Evolutionary conservation across 2,329 filamentous ascomycete genomes (phyloP).

Genomic region (Diaporthe amygdali): DNA sequence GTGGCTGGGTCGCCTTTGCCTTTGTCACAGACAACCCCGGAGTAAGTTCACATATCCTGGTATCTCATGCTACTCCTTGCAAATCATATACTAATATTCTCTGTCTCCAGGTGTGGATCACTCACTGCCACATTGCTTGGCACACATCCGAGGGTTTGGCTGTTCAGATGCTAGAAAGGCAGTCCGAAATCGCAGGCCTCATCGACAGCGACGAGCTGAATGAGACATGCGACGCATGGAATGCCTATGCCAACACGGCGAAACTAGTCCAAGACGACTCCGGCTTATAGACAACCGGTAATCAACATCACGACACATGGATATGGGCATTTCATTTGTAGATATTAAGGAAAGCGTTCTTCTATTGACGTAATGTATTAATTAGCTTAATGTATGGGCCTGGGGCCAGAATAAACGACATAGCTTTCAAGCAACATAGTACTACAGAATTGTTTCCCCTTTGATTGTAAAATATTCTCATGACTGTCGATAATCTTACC

Average conservation of each 20-base stretch:
- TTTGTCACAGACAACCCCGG: constrained; percentile 59
- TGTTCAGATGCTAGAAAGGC: constrained; percentile 40
- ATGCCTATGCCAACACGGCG: background rate
- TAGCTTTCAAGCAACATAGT: background rate
- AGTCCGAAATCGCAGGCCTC: constrained; percentile 27
- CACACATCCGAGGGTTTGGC: constrained; percentile 41
- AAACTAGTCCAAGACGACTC: constrained; percentile 14
- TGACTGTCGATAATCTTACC: too few species aligned
- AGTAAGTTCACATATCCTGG: constrained; percentile 10
- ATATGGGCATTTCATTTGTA: background rate
- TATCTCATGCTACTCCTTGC: too few species aligned
- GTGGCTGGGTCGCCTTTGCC: constrained; percentile 53
- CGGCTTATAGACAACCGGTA: background rate
- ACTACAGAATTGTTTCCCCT: too few species aligned
- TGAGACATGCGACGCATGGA: constrained; percentile 19
- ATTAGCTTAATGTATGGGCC: background rate
- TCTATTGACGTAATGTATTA: background rate
- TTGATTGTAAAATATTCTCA: too few species aligned
- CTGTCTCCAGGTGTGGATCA: constrained; percentile 32
- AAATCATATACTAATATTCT: background rate
- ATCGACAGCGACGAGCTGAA: constrained; percentile 17
- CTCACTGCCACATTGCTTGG: constrained; percentile 38
- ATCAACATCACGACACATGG: background rate
- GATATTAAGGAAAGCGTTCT: constrained; percentile 4
- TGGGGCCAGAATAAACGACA: background rate